These are phyloP conservation scores for Moniliella sp. DNA, from an alignment of 1,284 basidiomycete genomes.

Conservation along the genomic window DNA sequence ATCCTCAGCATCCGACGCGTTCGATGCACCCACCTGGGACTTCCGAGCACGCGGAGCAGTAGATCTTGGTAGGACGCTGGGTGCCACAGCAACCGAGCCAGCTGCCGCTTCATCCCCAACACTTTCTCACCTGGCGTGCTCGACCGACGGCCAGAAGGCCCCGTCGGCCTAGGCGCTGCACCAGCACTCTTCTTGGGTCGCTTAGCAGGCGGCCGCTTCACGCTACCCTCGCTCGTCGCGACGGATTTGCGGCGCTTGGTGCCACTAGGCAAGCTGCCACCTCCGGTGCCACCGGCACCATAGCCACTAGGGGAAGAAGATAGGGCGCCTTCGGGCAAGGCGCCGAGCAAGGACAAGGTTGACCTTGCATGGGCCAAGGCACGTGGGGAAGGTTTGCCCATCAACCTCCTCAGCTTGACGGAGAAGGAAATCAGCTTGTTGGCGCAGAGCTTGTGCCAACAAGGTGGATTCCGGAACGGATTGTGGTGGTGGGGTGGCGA, in stretches of 20 bases:
- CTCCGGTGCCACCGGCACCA: too few species aligned
- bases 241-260: not conserved
- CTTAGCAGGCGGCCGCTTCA: too few species aligned
- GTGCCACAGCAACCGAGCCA: too few species aligned
- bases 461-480: not conserved
- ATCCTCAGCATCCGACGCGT: constrained; percentile 6
- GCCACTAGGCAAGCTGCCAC: not conserved
- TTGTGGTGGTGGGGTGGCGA: too few species aligned
- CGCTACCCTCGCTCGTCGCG: not conserved
- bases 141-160: too few species aligned
- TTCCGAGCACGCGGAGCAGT: not conserved
- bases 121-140: too few species aligned
- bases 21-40: not conserved
- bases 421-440: not conserved
- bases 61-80: too few species aligned
- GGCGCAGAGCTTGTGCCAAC: not conserved
- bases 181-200: too few species aligned
- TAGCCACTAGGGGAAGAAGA: too few species aligned
- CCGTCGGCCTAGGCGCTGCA: too few species aligned
- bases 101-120: too few species aligned
- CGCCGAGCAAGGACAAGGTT: not conserved
- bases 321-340: too few species aligned
- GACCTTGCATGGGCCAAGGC: not conserved
- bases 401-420: not conserved
- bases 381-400: not conserved